These are phyloP conservation scores for Monilinia aucupariae DNA, from an alignment of 2,329 filamentous ascomycete species.

Conservation along the genomic window DNA sequence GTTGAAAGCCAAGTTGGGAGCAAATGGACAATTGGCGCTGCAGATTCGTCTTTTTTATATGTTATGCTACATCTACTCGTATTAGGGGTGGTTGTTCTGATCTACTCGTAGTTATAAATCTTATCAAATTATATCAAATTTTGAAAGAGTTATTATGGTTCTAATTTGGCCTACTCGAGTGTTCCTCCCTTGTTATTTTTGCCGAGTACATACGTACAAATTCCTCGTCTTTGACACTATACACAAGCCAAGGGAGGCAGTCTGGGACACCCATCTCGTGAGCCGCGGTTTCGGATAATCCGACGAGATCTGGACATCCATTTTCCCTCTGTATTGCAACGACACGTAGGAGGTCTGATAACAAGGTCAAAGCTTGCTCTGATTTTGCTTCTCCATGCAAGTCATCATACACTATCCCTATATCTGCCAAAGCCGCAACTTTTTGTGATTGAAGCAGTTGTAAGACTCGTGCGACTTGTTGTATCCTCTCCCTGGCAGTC, in stretches of 20 bases:
- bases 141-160: no score
- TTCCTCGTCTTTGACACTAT: conserved; percentile 11
- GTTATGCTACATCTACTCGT: conserved; percentile 15
- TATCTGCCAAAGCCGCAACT: conserved; percentile 24
- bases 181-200: no score
- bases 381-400: conserved; percentile 28
- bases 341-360: conserved; percentile 31
- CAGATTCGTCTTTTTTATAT: background rate
- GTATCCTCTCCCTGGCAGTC: conserved; percentile 41
- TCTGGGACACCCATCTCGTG: conserved; percentile 29
- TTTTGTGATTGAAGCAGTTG: conserved; percentile 38
- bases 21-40: background rate
- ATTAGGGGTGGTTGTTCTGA: background rate
- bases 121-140: no score
- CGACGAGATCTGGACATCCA: background rate
- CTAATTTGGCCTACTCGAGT: no score
- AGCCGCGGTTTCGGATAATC: conserved; percentile 19
- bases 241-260: conserved; percentile 18
- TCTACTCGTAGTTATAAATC: no score
- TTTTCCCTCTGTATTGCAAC: conserved; percentile 18
- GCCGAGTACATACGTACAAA: background rate
- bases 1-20: background rate
- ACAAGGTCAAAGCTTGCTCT: conserved; percentile 32
- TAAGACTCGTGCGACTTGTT: conserved; percentile 41
- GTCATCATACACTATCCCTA: conserved; percentile 30